phyloP scores from a whole-genome alignment of 495 filamentous ascomycete genomes.

The Cercophora sp. region DNA sequence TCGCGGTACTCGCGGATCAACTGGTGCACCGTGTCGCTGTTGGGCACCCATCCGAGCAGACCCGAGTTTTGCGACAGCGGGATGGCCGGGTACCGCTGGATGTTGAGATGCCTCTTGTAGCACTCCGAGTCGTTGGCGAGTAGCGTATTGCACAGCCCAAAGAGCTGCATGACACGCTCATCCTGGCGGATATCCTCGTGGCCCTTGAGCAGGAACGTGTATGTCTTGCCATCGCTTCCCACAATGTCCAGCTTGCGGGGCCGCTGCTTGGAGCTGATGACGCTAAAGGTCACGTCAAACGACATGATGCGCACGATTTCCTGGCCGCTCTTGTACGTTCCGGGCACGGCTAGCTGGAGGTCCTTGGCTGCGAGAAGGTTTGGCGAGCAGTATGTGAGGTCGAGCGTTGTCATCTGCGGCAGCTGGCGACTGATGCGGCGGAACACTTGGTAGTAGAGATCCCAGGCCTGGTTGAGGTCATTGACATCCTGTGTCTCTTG shows the following conservation, averaged over 20 bases:
- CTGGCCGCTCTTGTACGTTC: conserved; percentile 86
- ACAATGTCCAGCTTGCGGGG: conserved; percentile 83
- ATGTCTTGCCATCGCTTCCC: conserved; percentile 80
- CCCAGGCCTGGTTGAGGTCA: conserved; percentile 96
- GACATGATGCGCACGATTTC: conserved; percentile 80
- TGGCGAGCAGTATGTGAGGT: conserved; percentile 93
- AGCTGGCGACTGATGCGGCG: conserved; percentile 91
- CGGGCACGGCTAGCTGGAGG: conserved; percentile 87
- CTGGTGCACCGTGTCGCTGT: conserved; percentile 94
- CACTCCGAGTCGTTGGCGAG: conserved; percentile 88
- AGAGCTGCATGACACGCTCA: conserved; percentile 98
- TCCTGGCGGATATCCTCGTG: conserved; percentile 99
- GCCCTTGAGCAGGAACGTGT: conserved; percentile 88
- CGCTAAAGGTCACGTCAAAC: conserved; percentile 82
- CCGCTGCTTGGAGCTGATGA: conserved; percentile 95
- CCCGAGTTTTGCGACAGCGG: conserved; percentile 94
- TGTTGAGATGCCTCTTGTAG: conserved; percentile 93
- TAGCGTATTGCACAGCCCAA: conserved; percentile 92
- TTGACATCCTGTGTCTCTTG: conserved; percentile 79
- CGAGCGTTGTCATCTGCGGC: conserved; percentile 84
- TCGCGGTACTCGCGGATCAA: conserved; percentile 97
- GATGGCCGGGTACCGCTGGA: conserved; percentile 91
- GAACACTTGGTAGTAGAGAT: conserved; percentile 97
- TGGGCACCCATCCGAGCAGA: conserved; percentile 93
- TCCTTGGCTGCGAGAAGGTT: conserved; percentile 77